Base-by-base conservation (phyloP, 139 green algal genomes). In the Spirogloea muscicola region DNA sequence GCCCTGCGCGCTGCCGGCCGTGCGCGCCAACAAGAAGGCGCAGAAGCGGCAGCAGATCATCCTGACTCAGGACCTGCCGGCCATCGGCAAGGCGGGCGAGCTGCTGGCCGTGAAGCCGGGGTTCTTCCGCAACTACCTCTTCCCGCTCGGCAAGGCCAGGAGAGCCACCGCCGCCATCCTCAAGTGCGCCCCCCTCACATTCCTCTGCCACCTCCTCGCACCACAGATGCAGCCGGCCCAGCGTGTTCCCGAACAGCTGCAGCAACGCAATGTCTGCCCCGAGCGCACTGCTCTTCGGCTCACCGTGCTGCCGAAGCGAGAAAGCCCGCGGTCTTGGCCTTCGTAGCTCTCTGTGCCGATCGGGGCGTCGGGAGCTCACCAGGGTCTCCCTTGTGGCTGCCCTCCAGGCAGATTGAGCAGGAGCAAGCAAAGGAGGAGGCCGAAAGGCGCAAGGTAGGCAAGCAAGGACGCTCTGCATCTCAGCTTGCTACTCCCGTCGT, bases 81-180 rank as follows among this genome's bases (percentile, higher is more conserved):
- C 61, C 2, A 27, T 95, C 33, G 91, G 91, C 49, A 76, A 57
- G 9, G 68, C 84, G 61, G 91, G 91, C 36, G 65, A 91, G 58
- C 73, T 96, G 21, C 70, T 89, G 48, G 83, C 58, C 21, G 92
- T 97, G 25, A 85, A 89, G 1, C 73, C 86, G 18, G 92, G 92
- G 38, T 97, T 89, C 88, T 95, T 86, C 78, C 84, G 92, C 51
- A 97, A 97, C 84, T 97, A 85, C 81, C 82, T 96, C 79, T 71
- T 73, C 39, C 91, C 91, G 3, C 78, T 89, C 21, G 72, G 81
- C 49, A 76, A 89, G 44, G 92, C 92, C 0, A 83, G 87, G 52
- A 74, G 86, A 29, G 92, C 92, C 52, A 92, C 81, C 43, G 65
- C 84, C 2, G 61, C 42, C 27, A 87, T 96, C 51, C 83, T 97